phyloP scores from a whole-genome alignment of 2,329 filamentous ascomycete genomes.

The Beauveria bassiana region DNA sequence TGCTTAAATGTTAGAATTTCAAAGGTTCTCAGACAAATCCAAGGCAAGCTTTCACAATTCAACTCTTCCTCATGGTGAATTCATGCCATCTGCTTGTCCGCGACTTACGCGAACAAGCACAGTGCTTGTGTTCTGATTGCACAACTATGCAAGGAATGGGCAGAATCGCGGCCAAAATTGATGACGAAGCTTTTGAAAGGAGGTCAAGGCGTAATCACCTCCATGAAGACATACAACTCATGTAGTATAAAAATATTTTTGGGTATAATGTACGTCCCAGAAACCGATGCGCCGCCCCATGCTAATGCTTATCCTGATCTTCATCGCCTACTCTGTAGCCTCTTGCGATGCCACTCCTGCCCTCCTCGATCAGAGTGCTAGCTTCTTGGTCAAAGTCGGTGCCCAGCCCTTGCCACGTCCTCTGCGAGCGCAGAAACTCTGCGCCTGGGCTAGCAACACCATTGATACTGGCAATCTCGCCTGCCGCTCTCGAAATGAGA shows the following conservation, averaged over 20 bases:
- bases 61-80: too few relatives aligned
- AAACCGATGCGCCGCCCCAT: constrained; percentile 1
- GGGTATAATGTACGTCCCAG: neutral
- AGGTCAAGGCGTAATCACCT: neutral
- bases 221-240: neutral
- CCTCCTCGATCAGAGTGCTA: constrained; percentile 72
- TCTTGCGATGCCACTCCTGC: constrained; percentile 77
- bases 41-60: too few relatives aligned
- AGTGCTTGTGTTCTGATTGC: neutral
- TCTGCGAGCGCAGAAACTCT: constrained; percentile 70
- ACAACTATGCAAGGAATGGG: neutral
- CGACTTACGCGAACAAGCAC: constrained; percentile 1
- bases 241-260: neutral
- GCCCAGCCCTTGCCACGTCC: constrained; percentile 88
- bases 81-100: neutral
- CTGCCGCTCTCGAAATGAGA: constrained; percentile 51
- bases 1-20: too few relatives aligned
- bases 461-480: constrained; percentile 73
- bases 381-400: constrained; percentile 65
- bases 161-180: neutral
- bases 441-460: constrained; percentile 86
- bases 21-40: too few relatives aligned
- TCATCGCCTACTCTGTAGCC: constrained; percentile 73
- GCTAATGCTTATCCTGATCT: constrained; percentile 22
- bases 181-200: neutral